A percentile compares a stretch with the other conserved stretches of the same genome.
Conservation (phyloP, 805 yeast genomes). For the Teunomyces tritomae region DNA sequence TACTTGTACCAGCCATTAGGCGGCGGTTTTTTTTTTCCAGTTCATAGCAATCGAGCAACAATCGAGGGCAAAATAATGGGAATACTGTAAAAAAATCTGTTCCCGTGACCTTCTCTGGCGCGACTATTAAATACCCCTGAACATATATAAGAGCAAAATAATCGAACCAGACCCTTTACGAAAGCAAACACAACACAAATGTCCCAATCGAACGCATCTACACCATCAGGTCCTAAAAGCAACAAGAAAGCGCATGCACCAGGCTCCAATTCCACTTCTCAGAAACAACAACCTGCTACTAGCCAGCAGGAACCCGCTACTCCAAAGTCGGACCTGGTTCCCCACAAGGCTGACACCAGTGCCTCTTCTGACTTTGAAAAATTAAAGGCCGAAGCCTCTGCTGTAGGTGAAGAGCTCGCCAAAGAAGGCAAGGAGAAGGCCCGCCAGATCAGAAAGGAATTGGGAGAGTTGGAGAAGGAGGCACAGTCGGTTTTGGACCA, state of each 20-base stretch:
- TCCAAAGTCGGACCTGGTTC: slow-evolving; percentile 10
- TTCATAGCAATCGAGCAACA: neutral
- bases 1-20: too few relatives aligned
- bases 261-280: too few relatives aligned
- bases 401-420: slow-evolving; percentile 17
- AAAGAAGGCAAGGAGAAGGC: slow-evolving; percentile 16
- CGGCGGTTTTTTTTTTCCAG: too few relatives aligned
- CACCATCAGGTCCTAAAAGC: too few relatives aligned
- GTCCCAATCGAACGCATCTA: neutral
- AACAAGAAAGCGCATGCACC: too few relatives aligned
- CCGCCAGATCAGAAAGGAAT: slow-evolving; percentile 6
- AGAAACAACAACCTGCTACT: too few relatives aligned
- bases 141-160: neutral
- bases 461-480: slow-evolving; percentile 20
- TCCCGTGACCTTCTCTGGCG: neutral
- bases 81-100: neutral
- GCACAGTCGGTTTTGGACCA: slow-evolving; percentile 18
- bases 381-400: slow-evolving; percentile 19
- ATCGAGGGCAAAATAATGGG: too few relatives aligned
- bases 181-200: neutral
- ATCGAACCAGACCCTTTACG: neutral
- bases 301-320: neutral
- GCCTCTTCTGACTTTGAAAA: slow-evolving; percentile 20
- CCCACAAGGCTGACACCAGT: slow-evolving; percentile 21
- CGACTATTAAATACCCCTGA: neutral